Evolutionary conservation across 2,329 filamentous ascomycete species (phyloP), one percentile per base, ranked within the genome.

Genomic region (Bipolaris oryzae): DNA sequence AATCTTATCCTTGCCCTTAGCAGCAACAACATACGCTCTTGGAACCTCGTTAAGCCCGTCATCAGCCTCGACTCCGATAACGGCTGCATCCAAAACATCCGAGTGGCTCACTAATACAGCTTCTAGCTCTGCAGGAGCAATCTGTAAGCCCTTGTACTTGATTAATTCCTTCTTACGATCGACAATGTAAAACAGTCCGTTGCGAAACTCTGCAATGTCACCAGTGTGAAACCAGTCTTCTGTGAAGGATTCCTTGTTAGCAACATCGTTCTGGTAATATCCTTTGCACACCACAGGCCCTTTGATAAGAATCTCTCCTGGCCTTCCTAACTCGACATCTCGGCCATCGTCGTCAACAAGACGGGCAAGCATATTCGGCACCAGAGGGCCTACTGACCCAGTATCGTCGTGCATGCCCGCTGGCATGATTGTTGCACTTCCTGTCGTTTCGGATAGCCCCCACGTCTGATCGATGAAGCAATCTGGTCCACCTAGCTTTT

Each of bases 371-470:
- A 74, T 72, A 52, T 79, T 80, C 0, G 79, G 75, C 0, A 81
- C 65, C 25, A 82, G 63, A 7, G 72, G 69, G 1, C 75, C 73
- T 5, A 85, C 77, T 31, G 80, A 82, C 2, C 83, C 83, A 1
- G 79, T 80, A 9, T 76, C 74, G 50, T 82, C 80, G 10, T 66
- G 66, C 48, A 72, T 69, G 0, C 75, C 78, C 7, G 75, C 71
- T 0, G 79, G 78, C 57, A 81, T 76, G 23, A 77, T 55, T 0
- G 83, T 86, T 6, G 82, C 78, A 0, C 76, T 76, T 1, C 83
- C 76, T 0, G 72, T 76, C 6, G 83, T 85, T 72, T 87, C 85
- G 42, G 81, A 86, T 38, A 86, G 67, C 0, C 86, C 85, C 83
- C 84, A 87, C 0, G 82, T 83, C 72, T 87, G 85, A 0, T 70